Conservation (phyloP, 2,329 filamentous ascomycete genomes). For the Penicillium sclerotiorum region DNA sequence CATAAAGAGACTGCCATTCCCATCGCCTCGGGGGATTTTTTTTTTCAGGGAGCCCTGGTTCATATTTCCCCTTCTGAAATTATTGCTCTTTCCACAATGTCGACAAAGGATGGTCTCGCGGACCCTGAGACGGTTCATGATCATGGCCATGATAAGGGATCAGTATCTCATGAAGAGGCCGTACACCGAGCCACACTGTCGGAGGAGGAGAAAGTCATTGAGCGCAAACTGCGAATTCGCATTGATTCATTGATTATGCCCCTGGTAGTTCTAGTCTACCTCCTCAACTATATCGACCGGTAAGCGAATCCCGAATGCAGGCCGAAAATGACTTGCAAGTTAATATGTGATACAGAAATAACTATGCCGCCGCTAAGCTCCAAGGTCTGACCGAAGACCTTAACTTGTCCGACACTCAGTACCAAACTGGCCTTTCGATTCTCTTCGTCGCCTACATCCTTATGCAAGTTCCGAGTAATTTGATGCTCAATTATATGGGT, state of each 20-base stretch:
- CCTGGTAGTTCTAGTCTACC: conserved; percentile 42
- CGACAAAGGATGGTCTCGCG: conserved; percentile 12
- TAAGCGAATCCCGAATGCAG: conserved; percentile 16
- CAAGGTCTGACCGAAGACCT: conserved; percentile 47
- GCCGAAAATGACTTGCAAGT: not conserved
- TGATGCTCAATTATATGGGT: conserved; percentile 48
- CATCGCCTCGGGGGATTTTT: not conserved
- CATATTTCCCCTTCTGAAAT: no score
- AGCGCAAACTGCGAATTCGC: conserved; percentile 39
- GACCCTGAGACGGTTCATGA: conserved; percentile 22
- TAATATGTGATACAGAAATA: conserved; percentile 40
- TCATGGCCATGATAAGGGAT: conserved; percentile 25
- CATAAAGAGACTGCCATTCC: not conserved
- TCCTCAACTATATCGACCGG: conserved; percentile 49
- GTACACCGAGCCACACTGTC: conserved; percentile 20
- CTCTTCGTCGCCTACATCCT: conserved; percentile 50
- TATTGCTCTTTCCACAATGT: conserved; percentile 10
- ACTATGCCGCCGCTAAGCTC: conserved; percentile 49
- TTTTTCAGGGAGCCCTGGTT: not conserved
- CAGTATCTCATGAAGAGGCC: conserved; percentile 24
- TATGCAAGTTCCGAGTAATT: conserved; percentile 52
- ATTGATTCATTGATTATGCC: conserved; percentile 45
- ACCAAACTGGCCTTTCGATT: conserved; percentile 47
- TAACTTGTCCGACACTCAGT: conserved; percentile 36
- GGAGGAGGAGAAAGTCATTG: conserved; percentile 37